phyloP scores from a whole-genome alignment of 1,284 basidiomycete species.

The Coniophora puteana region DNA sequence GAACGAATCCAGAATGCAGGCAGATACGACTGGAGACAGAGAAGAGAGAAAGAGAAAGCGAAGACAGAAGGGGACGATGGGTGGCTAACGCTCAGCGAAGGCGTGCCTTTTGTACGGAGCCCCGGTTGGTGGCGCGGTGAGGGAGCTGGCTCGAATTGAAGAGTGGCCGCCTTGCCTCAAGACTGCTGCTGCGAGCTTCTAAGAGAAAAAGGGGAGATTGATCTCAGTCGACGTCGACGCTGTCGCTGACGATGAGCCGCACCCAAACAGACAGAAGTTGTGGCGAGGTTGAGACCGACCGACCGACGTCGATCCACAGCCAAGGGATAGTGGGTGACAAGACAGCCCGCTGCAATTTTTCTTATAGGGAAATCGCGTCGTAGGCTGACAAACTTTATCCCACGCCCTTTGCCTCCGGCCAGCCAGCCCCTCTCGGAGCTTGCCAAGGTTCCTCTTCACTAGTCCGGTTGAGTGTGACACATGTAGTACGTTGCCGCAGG shows the following conservation, averaged over 20 bases:
- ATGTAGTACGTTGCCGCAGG: too few species aligned
- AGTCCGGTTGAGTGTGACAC: too few species aligned
- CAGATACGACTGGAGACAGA: too few species aligned
- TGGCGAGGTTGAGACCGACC: conserved; percentile 34
- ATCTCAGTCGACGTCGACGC: conserved; percentile 40
- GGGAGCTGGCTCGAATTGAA: conserved; percentile 33
- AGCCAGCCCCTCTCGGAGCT: too few species aligned
- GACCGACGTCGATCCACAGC: conserved; percentile 46
- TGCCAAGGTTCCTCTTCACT: too few species aligned
- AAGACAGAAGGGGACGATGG: conserved; percentile 33
- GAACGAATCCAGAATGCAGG: conserved; percentile 50
- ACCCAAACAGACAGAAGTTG: conserved; percentile 29
- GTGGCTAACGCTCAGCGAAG: conserved; percentile 86
- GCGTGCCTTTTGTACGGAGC: conserved; percentile 77
- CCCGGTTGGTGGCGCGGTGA: conserved; percentile 22
- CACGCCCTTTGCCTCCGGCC: too few species aligned
- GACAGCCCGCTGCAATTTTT: conserved; percentile 11
- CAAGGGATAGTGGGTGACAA: conserved; percentile 14
- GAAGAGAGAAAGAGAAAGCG: conserved; percentile 30
- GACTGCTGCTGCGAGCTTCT: conserved; percentile 15
- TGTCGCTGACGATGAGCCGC: conserved; percentile 34
- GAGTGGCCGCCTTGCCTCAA: conserved; percentile 25
- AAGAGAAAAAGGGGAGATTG: conserved; percentile 20
- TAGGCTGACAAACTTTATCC: conserved; percentile 26
- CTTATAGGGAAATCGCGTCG: conserved; percentile 24